Evolutionary conservation across 257 asterid genomes (phyloP).

Genomic region (Cynanchum wilfordii): DNA sequence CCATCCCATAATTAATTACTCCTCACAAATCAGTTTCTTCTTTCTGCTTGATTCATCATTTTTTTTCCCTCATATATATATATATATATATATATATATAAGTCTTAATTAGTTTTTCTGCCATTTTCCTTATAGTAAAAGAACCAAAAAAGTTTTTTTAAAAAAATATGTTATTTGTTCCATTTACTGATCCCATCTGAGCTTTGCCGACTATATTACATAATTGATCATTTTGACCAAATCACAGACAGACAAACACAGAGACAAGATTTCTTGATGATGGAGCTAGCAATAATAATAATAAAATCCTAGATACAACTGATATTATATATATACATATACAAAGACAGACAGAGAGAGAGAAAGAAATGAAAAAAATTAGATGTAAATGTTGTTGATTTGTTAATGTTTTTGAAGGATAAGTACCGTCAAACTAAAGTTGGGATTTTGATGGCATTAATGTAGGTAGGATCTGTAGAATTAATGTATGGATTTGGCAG

Average conservation of each 20-base stretch:
- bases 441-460: neutral
- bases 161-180: neutral
- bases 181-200: neutral
- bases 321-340: neutral
- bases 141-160: neutral
- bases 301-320: neutral
- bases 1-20: neutral
- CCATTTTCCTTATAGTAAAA: too few relatives aligned
- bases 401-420: neutral
- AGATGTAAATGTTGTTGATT: neutral
- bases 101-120: neutral
- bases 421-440: neutral
- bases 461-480: neutral
- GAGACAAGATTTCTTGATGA: conserved; percentile 5
- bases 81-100: too few relatives aligned
- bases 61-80: neutral
- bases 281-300: neutral
- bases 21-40: neutral
- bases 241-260: neutral
- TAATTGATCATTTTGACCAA: neutral
- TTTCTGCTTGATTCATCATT: neutral
- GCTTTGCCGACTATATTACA: neutral
- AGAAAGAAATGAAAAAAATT: too few relatives aligned
- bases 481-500: neutral
- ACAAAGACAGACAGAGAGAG: too few relatives aligned